Conservation (phyloP, 768 basidiomycete species). For the Galerina marginata region DNA sequence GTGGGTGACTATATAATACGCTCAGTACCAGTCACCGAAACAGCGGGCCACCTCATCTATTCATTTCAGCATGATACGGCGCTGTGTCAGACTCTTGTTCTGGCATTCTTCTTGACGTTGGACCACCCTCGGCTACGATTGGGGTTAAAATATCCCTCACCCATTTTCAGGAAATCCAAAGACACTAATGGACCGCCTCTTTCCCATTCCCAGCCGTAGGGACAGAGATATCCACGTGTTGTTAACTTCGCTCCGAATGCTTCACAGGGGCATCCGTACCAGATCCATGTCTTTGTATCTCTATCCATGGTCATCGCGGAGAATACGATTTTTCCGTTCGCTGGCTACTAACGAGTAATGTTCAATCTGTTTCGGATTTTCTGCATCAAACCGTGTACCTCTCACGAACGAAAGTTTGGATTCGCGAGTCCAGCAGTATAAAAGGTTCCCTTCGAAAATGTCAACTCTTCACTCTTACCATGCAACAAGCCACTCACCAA, state of each 20-base stretch:
- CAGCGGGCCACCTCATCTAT: conserved; percentile 26
- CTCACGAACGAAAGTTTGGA: conserved; percentile 35
- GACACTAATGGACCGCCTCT: conserved; percentile 23
- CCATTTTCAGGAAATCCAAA: conserved; percentile 25
- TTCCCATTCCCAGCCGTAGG: conserved; percentile 30
- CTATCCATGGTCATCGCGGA: conserved; percentile 32
- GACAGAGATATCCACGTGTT: conserved; percentile 29
- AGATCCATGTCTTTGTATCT: conserved; percentile 37
- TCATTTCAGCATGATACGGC: conserved; percentile 20
- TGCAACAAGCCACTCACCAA: conserved; percentile 69
- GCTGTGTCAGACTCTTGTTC: conserved; percentile 18
- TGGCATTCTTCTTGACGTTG: conserved; percentile 23
- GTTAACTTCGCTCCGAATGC: conserved; percentile 29
- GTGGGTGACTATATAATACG: conserved; percentile 11
- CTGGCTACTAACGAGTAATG: conserved; percentile 18
- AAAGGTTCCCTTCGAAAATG: conserved; percentile 19
- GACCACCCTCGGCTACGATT: conserved; percentile 32
- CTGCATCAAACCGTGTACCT: conserved; percentile 23
- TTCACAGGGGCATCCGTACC: conserved; percentile 34
- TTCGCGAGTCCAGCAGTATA: conserved; percentile 24
- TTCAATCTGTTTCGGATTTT: conserved; percentile 21
- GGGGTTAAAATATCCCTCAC: conserved; percentile 36
- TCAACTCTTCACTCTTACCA: conserved; percentile 23
- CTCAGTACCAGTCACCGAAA: conserved; percentile 22
- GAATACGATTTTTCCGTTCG: conserved; percentile 21